Conservation (phyloP, 441 rosid genomes). For the Eruca vesicaria region DNA sequence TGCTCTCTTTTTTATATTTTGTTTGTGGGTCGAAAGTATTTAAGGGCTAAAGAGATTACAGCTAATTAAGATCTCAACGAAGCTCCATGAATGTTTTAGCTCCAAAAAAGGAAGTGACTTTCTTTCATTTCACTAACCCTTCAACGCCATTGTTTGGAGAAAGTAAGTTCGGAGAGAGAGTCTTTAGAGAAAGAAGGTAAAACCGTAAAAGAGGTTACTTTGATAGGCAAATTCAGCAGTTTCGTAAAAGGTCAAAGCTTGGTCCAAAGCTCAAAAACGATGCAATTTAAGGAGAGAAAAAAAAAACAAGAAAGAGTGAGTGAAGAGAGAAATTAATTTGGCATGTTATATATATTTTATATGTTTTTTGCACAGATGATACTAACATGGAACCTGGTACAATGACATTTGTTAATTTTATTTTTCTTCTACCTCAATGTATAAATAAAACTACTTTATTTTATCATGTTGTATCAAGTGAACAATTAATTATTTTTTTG, state of each 20-base stretch:
- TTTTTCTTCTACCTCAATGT: not conserved
- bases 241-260: conserved; percentile 28
- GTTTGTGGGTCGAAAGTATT: conserved; percentile 4
- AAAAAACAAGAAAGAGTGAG: not conserved
- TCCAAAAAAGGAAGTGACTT: conserved; percentile 22
- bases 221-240: conserved; percentile 21
- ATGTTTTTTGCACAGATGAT: not conserved
- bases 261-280: conserved; percentile 24
- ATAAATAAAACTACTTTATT: not conserved
- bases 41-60: conserved; percentile 23
- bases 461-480: not conserved
- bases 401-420: not conserved
- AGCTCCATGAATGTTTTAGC: conserved; percentile 16
- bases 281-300: conserved; percentile 9
- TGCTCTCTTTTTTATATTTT: conserved; percentile 14
- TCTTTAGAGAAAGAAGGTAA: not conserved
- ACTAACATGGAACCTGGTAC: conserved; percentile 30
- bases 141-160: not conserved
- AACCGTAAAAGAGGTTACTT: conserved; percentile 24
- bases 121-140: not conserved
- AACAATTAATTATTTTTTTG: not conserved
- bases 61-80: conserved; percentile 18
- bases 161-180: no score
- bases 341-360: conserved; percentile 1
- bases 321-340: not conserved